Evolutionary conservation across 306 rosid genomes (phyloP).

Genomic region (Luffa aegyptiaca): DNA sequence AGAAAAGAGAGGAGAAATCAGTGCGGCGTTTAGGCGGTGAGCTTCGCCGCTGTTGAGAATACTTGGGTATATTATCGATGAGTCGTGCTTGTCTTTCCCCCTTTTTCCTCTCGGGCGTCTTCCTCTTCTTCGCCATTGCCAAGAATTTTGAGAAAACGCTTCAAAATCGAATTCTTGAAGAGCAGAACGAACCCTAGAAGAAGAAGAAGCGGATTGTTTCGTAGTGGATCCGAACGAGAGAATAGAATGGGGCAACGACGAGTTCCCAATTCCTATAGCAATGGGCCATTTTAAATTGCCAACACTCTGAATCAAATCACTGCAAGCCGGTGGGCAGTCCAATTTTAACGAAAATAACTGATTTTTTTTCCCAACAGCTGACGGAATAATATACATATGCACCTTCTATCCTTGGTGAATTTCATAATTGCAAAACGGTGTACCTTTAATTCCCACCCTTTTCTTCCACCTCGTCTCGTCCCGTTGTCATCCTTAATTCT

Average conservation of each 20-base stretch:
- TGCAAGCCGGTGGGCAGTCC: background rate
- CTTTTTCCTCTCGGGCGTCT: constrained; percentile 9
- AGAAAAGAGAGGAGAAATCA: constrained; percentile 31
- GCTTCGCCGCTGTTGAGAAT: constrained; percentile 60
- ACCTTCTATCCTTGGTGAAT: too few relatives aligned
- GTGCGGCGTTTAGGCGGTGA: constrained; percentile 55
- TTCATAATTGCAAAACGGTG: too few relatives aligned
- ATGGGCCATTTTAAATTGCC: background rate
- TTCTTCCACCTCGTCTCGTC: too few relatives aligned
- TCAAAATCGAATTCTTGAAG: background rate
- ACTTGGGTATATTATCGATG: constrained; percentile 27
- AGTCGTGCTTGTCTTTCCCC: background rate
- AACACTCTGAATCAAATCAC: background rate
- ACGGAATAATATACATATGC: too few relatives aligned
- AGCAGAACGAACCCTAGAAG: background rate
- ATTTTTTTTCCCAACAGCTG: too few relatives aligned
- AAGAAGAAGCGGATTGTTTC: background rate
- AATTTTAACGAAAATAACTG: background rate
- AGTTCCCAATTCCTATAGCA: background rate
- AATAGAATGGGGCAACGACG: constrained; percentile 22
- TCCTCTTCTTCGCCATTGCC: constrained; percentile 49
- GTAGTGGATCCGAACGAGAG: background rate
- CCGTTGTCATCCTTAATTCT: too few relatives aligned
- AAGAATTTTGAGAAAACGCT: background rate
- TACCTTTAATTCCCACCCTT: too few relatives aligned